A percentile compares a stretch with the other conserved stretches of the same genome.
Evolutionary conservation across 2,329 filamentous ascomycete species (phyloP).

Genomic region (Neofusicoccum laricinum): DNA sequence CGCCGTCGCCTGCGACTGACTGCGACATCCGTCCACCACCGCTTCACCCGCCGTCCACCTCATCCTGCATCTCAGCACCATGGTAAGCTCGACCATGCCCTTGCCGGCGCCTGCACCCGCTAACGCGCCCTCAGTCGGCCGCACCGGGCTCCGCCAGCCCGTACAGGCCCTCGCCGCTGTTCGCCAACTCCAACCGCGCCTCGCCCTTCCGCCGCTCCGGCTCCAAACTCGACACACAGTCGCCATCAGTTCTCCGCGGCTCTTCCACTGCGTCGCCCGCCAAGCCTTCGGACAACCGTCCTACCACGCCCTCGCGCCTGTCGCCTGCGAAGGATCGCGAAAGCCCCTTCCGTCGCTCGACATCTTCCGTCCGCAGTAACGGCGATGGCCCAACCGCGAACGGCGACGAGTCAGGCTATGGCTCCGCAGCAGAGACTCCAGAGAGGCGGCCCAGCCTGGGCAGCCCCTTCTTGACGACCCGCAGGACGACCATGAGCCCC

Average conservation of each 20-base stretch:
- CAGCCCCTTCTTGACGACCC: slow-evolving; percentile 25
- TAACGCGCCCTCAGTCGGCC: slow-evolving; percentile 10
- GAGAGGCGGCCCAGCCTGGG: slow-evolving; percentile 30
- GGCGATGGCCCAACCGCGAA: slow-evolving; percentile 1
- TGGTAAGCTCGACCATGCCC: slow-evolving; percentile 2
- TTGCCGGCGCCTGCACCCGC: background rate
- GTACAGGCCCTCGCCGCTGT: slow-evolving; percentile 43
- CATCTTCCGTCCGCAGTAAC: slow-evolving; percentile 30
- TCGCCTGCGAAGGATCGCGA: slow-evolving; percentile 20
- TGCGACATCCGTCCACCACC: background rate
- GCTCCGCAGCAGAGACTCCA: slow-evolving; percentile 25
- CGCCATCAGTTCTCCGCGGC: slow-evolving; percentile 36
- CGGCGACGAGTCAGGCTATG: slow-evolving; percentile 6
- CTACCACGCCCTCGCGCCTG: slow-evolving; percentile 19
- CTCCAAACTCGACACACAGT: slow-evolving; percentile 34
- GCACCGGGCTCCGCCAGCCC: slow-evolving; percentile 21
- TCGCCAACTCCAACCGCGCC: slow-evolving; percentile 39
- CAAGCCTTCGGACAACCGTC: slow-evolving; percentile 15
- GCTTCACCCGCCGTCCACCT: background rate
- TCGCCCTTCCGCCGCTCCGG: slow-evolving; percentile 45
- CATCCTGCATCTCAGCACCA: background rate
- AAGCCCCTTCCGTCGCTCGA: slow-evolving; percentile 28
- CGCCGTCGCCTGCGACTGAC: too few relatives aligned
- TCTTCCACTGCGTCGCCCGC: slow-evolving; percentile 15
- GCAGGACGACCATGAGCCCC: slow-evolving; percentile 24